A percentile compares a stretch with the other conserved stretches of the same genome.
phyloP scores from a whole-genome alignment of 2,329 filamentous ascomycete species.

The Paecilomyces fulvus region DNA sequence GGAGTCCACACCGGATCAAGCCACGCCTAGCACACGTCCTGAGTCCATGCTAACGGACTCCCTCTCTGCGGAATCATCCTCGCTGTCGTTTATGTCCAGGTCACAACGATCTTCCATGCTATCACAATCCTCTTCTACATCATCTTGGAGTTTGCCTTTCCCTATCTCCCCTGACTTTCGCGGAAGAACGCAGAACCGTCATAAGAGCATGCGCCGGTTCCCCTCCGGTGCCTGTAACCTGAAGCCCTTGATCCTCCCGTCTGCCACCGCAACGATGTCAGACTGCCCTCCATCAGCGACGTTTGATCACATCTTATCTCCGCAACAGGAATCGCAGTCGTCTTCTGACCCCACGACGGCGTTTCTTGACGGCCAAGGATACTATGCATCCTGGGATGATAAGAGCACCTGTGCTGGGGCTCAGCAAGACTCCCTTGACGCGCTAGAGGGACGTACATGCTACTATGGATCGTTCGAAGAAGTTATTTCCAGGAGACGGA shows the following conservation, averaged over 20 bases:
- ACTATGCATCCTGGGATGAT: constrained; percentile 20
- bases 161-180: constrained; percentile 14
- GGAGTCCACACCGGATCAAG: neutral
- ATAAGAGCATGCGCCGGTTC: constrained; percentile 25
- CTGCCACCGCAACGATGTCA: constrained; percentile 5
- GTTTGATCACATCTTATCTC: constrained; percentile 1
- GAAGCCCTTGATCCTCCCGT: constrained; percentile 25
- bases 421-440: constrained; percentile 26
- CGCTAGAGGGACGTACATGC: constrained; percentile 20
- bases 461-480: constrained; percentile 18
- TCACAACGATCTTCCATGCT: constrained; percentile 18
- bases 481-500: constrained; percentile 9
- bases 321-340: constrained; percentile 9
- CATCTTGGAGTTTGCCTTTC: constrained; percentile 15
- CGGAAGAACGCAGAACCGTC: constrained; percentile 11
- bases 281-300: constrained; percentile 1
- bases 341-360: constrained; percentile 10
- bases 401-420: constrained; percentile 21
- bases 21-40: neutral
- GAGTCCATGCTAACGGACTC: neutral
- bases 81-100: constrained; percentile 7
- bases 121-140: constrained; percentile 13
- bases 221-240: constrained; percentile 25
- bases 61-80: constrained; percentile 9
- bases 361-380: constrained; percentile 20